Evolutionary conservation across 306 rosid genomes (phyloP).

Genomic region (Elaeagnus macrophylla): DNA sequence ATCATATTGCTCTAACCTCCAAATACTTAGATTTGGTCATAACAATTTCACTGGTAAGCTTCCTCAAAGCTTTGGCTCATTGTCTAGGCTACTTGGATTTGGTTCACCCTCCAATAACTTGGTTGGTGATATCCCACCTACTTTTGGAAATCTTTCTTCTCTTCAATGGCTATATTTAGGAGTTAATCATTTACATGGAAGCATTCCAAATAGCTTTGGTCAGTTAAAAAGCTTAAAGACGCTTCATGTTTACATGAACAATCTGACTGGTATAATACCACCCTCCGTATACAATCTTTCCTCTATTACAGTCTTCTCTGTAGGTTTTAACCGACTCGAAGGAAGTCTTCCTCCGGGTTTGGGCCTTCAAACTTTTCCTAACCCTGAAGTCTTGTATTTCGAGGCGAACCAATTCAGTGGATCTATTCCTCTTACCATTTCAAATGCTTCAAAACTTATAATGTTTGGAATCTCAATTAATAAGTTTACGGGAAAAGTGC

Average conservation of each 20-base stretch:
- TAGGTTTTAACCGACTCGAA: too few species aligned
- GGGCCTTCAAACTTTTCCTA: constrained; percentile 6
- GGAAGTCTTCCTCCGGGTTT: not conserved
- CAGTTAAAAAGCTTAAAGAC: too few species aligned
- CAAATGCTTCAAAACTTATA: not conserved
- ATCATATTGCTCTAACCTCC: constrained; percentile 15
- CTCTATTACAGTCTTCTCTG: too few species aligned
- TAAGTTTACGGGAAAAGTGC: constrained; percentile 1
- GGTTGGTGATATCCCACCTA: not conserved
- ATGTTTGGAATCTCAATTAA: not conserved
- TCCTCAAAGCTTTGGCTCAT: not conserved
- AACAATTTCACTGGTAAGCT: not conserved
- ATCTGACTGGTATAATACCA: too few species aligned
- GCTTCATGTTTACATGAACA: not conserved
- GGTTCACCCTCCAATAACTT: not conserved
- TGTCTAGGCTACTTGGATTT: not conserved
- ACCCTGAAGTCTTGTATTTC: constrained; percentile 1
- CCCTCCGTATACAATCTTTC: too few species aligned
- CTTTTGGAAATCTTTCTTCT: constrained; percentile 11
- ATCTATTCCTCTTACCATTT: constrained; percentile 1
- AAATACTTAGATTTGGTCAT: not conserved
- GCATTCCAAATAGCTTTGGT: too few species aligned
- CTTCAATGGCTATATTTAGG: too few species aligned
- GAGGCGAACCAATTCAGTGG: constrained; percentile 16
- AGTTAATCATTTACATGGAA: too few species aligned